Base-by-base conservation (phyloP, 805 yeast species). In the Torulaspora quercuum region DNA sequence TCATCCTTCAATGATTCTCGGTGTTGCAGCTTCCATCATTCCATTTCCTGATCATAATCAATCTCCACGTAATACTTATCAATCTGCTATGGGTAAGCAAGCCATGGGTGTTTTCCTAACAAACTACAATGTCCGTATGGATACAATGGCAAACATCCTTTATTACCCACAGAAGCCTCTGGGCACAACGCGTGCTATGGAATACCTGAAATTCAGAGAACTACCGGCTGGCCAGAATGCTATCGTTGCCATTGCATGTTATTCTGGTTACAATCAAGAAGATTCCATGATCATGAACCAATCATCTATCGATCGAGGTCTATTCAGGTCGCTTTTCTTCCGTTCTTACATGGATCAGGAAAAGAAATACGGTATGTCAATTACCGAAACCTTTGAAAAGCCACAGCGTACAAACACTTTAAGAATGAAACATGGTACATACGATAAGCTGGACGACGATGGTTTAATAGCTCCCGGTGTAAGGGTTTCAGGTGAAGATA, bases 211-310 rank as follows among this genome's bases (percentile, higher is more conserved):
- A 68, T 92, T 92, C 70, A 78, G 98, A 70, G 98, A 92, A 66
- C 73, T 92, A 46, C 98, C 98, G 24, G 98, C 98, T 42, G 98
- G 98, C 42, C 98, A 92, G 70, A 92, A 92, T 61, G 98, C 98
- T 17, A 80, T 92, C 65, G 98, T 92, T 30, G 98, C 98, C 18
- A 92, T 92, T 73, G 78, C 95, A 28, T 92, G 98, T 76, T 92
- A 92, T 67, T 85, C 95, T 26, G 98, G 98, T 59, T 92, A 92
- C 67, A 92, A 92, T 66, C 98, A 92, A 73, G 98, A 92, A 82
- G 98, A 92, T 82, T 92, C 98, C 26, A 87, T 92, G 92, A 92
- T 92, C 70, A 92, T 92, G 98, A 92, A 92, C 64, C 98, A 92
- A 70, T 82, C 95, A 7, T 85, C 95, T 23, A 92, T 92, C 59